Percentiles rank a stretch among this genome's conserved stretches.
Conservation (phyloP, 2,329 filamentous ascomycete species). For the Saccharata proteae region DNA sequence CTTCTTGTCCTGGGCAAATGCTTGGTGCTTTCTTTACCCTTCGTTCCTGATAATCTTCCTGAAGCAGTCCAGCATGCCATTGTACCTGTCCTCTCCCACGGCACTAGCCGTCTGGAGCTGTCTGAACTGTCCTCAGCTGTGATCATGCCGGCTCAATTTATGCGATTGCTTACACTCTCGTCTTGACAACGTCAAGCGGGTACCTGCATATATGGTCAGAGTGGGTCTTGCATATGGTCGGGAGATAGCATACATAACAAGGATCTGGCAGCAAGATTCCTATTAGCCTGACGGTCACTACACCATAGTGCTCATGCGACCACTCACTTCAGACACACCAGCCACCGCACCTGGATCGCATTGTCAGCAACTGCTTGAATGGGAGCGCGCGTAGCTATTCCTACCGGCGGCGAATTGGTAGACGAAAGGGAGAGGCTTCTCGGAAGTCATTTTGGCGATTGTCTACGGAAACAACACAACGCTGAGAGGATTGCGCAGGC, state of each 20-base stretch:
- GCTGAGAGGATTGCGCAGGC: no score
- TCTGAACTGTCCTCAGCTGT: conserved; percentile 36
- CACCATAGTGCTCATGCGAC: conserved; percentile 3
- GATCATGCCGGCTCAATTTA: conserved; percentile 2
- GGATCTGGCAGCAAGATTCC: conserved; percentile 47
- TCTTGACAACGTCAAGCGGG: conserved; percentile 96
- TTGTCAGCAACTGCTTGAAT: conserved; percentile 20
- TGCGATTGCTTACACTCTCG: conserved; percentile 62
- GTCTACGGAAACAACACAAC: no score
- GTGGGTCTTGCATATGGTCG: conserved; percentile 6
- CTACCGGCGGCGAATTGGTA: conserved; percentile 91
- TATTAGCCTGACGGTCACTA: conserved; percentile 14
- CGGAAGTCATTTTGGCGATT: conserved; percentile 40
- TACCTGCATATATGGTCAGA: conserved; percentile 52
- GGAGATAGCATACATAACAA: conserved; percentile 58
- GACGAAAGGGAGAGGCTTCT: conserved; percentile 75
- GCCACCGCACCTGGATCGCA: conserved; percentile 63
- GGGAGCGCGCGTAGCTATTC: conserved; percentile 22
- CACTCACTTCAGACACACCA: conserved; percentile 86
- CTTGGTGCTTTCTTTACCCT: conserved; percentile 51
- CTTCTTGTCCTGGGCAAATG: not conserved
- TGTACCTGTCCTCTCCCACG: conserved; percentile 73
- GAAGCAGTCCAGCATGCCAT: conserved; percentile 97
- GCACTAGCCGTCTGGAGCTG: conserved; percentile 72
- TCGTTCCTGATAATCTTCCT: conserved; percentile 92